A percentile compares a stretch with the other conserved stretches of the same genome.
Evolutionary conservation across 2,329 filamentous ascomycete genomes (phyloP).

Genomic region (Fusarium sp.): DNA sequence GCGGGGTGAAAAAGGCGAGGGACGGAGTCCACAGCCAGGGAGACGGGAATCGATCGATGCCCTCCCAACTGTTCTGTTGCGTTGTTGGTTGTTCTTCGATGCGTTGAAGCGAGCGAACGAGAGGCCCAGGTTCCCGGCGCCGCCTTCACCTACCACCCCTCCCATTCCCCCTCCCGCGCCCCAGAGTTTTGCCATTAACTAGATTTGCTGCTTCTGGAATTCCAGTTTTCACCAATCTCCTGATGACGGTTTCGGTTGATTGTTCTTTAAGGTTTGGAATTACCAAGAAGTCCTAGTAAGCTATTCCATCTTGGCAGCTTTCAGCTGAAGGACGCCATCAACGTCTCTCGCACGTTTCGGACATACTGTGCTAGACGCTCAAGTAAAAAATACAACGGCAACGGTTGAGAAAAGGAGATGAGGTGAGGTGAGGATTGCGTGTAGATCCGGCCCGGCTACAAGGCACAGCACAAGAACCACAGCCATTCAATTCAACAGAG

Average conservation of each 20-base stretch:
- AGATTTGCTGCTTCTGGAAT: conserved; percentile 19
- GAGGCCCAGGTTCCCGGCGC: conserved; percentile 30
- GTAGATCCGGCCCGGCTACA: conserved; percentile 14
- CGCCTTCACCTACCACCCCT: background rate
- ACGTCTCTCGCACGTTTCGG: background rate
- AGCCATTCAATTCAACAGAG: background rate
- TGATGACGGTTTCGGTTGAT: conserved; percentile 9
- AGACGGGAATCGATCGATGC: conserved; percentile 37
- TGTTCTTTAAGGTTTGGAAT: conserved; percentile 14
- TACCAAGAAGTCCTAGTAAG: conserved; percentile 17
- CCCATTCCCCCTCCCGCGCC: background rate
- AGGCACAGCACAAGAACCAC: conserved; percentile 5
- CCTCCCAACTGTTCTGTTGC: background rate
- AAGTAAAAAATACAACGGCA: conserved; percentile 4
- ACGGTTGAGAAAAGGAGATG: conserved; percentile 9
- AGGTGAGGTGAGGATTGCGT: conserved; percentile 7
- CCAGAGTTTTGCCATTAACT: background rate
- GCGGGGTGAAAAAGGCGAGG: conserved; percentile 3
- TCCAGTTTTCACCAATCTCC: background rate
- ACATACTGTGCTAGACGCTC: conserved; percentile 13
- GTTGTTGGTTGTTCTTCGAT: conserved; percentile 10
- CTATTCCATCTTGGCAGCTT: conserved; percentile 1
- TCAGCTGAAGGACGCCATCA: conserved; percentile 6
- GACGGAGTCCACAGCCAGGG: conserved; percentile 37
- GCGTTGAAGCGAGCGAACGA: background rate